A percentile compares a stretch with the other conserved stretches of the same genome.
Evolutionary conservation across 371 early-diverging fungal species (phyloP).

Genomic region (Amoeboradix gromovi): DNA sequence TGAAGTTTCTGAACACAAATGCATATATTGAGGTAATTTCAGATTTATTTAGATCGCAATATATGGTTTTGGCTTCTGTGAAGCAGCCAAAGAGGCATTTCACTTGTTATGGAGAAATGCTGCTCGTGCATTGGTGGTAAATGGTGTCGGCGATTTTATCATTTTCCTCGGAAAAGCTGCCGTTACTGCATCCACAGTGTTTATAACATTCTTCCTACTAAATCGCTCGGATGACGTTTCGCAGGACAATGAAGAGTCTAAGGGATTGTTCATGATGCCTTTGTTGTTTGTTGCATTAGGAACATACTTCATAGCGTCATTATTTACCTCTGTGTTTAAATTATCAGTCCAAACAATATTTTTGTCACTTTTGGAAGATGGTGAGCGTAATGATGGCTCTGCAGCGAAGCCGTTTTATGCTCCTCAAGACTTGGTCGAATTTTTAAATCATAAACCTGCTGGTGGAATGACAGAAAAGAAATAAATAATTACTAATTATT

Average conservation of each 20-base stretch:
- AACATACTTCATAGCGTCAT: slow-evolving; percentile 12
- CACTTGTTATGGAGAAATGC: slow-evolving; percentile 5
- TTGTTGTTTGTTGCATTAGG: slow-evolving; percentile 1
- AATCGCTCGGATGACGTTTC: neutral
- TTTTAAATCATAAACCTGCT: neutral
- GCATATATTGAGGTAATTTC: slow-evolving; percentile 14
- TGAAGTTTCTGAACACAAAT: slow-evolving; percentile 22
- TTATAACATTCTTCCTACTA: slow-evolving; percentile 1
- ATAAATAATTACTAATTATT: neutral
- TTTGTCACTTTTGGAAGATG: slow-evolving; percentile 19
- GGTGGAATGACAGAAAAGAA: neutral
- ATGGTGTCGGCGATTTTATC: slow-evolving; percentile 4
- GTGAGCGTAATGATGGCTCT: slow-evolving; percentile 19
- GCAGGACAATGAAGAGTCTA: neutral
- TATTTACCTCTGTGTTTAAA: slow-evolving; percentile 14
- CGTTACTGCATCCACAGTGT: slow-evolving; percentile 2
- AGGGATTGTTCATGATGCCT: slow-evolving; percentile 1
- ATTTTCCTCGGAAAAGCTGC: slow-evolving; percentile 5
- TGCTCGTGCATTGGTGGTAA: slow-evolving; percentile 5
- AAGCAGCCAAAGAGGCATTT: slow-evolving; percentile 11
- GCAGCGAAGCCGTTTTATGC: slow-evolving; percentile 3
- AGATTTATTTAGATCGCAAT: slow-evolving; percentile 11
- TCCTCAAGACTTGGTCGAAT: neutral
- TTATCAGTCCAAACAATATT: slow-evolving; percentile 23
- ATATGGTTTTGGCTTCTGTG: slow-evolving; percentile 17